Percentiles rank a stretch among this genome's conserved stretches.
These are phyloP conservation scores for Fusarium sp. DNA, from an alignment of 2,329 filamentous ascomycete species.

Conservation along the genomic window DNA sequence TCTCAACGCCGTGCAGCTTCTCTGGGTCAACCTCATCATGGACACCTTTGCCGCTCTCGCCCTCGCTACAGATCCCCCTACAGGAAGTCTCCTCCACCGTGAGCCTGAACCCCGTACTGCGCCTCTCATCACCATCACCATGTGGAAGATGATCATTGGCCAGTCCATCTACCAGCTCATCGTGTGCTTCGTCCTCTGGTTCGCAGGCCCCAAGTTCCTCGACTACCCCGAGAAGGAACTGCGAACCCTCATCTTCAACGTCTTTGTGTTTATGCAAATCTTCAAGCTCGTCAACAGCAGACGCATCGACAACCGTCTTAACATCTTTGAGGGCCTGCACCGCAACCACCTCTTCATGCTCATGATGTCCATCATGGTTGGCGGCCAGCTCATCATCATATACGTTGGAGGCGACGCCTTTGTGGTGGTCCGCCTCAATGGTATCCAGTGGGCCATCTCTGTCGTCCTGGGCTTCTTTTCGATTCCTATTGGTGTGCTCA, in stretches of 20 bases:
- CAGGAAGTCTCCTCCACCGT: constrained; percentile 67
- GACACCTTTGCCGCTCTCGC: constrained; percentile 75
- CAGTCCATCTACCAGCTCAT: constrained; percentile 70
- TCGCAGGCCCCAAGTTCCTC: constrained; percentile 67
- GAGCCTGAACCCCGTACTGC: constrained; percentile 70
- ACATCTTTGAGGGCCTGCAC: constrained; percentile 80
- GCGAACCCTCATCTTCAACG: constrained; percentile 73
- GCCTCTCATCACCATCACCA: constrained; percentile 77
- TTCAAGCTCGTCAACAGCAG: constrained; percentile 76
- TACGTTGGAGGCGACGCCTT: constrained; percentile 72
- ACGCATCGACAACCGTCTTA: constrained; percentile 84
- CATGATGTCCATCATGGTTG: constrained; percentile 48
- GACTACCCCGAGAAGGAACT: constrained; percentile 58
- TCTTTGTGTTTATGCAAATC: constrained; percentile 79
- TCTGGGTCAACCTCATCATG: constrained; percentile 79
- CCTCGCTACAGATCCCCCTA: constrained; percentile 72
- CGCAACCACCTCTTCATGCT: constrained; percentile 35
- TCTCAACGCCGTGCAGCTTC: constrained; percentile 73
- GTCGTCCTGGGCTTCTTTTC: constrained; percentile 81
- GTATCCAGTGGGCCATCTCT: constrained; percentile 83
- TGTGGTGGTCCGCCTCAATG: constrained; percentile 70
- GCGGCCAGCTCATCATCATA: constrained; percentile 37
- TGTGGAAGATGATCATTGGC: constrained; percentile 75
- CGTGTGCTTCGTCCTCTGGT: constrained; percentile 70
- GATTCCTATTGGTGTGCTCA: constrained; percentile 77